Evolutionary conservation across 306 rosid genomes (phyloP), one percentile per base, ranked within the genome.

Genomic region (Malus sieversii): DNA sequence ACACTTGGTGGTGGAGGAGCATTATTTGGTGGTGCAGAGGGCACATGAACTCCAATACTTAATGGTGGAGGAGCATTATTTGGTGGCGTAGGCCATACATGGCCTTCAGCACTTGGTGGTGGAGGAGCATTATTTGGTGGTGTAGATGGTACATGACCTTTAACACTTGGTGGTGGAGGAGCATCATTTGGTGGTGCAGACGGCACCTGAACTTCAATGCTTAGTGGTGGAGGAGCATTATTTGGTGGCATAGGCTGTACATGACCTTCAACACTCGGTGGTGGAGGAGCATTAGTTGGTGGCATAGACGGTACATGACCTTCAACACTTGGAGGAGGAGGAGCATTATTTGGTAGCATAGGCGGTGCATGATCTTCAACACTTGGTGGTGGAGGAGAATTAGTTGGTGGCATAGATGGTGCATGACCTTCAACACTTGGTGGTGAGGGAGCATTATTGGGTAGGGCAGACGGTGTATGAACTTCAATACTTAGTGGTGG

Each of bases 81-180:
- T 45, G 51, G 51, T 3, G 52, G 51, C 51, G 3, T 12, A 3
- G 51, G 51, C 1, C 25, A 25, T 25, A 25, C 25, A 25, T 12
- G 51, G 16, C 78, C 77, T 80, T 70, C 87, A 61, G 42, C 57
- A 69, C 79, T 75, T 59, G 83, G 25, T 16, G 93, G 90, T 51
- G 80, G 78, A 67, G 86, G 86, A 82, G 74, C 18, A 53, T 64
- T 71, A 83, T 25, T 9, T 14, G 83, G 84, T 3, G 92, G 91
- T 1, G 80, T 0, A 58, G 25, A 58, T 20, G 63, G 85, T 40
- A 73, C 81, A 79, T 79, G 82, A 42, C 77, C 77, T 80, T 68
- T 88, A 71, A 53, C 52, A 70, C 78, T 73, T 59, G 84, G n/a
- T 13, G 93, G 90, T 51, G 80, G 77, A 60, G 86, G 84, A 82